These are phyloP conservation scores for Coniochaeta sp. DNA, from an alignment of 2,329 filamentous ascomycete species.

Conservation along the genomic window DNA sequence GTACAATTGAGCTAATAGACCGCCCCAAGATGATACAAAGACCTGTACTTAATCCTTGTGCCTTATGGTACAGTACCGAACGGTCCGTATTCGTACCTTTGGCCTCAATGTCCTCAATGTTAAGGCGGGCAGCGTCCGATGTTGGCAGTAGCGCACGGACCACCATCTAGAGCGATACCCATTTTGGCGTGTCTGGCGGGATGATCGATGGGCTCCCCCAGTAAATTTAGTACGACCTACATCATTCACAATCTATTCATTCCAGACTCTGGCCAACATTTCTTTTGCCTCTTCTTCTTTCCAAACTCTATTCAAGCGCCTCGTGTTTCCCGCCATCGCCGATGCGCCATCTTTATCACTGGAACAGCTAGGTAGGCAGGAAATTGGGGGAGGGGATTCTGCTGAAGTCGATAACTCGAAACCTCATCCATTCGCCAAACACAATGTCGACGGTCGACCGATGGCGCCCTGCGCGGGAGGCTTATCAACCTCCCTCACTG, in stretches of 20 bases:
- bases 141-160: background rate
- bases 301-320: background rate
- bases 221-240: background rate
- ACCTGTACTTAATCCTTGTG: too few relatives aligned
- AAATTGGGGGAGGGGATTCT: background rate
- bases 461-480: conserved; percentile 49
- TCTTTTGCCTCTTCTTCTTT: background rate
- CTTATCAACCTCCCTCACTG: conserved; percentile 46
- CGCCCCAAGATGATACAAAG: background rate
- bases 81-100: background rate
- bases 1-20: background rate
- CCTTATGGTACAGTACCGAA: too few relatives aligned
- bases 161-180: background rate
- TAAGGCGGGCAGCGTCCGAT: too few relatives aligned
- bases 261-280: background rate
- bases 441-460: conserved; percentile 53
- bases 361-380: background rate
- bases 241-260: background rate
- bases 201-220: background rate
- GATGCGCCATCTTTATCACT: background rate
- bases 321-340: background rate
- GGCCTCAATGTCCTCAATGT: too few relatives aligned
- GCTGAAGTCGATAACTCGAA: background rate
- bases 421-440: background rate
- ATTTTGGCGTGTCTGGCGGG: background rate